Evolutionary conservation across 768 basidiomycete genomes (phyloP), one percentile per base, ranked within the genome.

Genomic region (Leccinum subgranulosum): DNA sequence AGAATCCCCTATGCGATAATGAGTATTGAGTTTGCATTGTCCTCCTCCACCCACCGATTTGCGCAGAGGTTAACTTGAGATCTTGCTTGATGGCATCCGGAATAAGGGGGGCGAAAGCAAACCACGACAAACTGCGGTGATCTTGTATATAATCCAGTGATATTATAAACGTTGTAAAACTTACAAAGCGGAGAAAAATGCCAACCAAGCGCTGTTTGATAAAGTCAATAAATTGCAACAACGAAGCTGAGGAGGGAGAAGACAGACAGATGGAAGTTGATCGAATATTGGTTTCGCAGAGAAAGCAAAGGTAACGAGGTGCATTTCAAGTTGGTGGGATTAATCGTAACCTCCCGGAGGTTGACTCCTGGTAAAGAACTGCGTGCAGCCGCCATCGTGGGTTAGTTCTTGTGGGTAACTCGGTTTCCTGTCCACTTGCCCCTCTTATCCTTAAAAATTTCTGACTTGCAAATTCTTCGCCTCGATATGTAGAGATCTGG

Each of bases 91-190:
- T 84, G 29, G 76, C 81, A 9, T 81, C 79, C 0, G 83, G 81
- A 34, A 83, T 77, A 15, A 85, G 77, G 0, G 84, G 84, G n/a
- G 83, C 75, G 62, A 86, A 85, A 1, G 84, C 83, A 56, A 85
- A 84, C 84, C 83, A 80, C 1, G 74, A 73, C 27, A 76, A 53
- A 46, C 75, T 75, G 51, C 12, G 29, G 12, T 15, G 43, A 23
- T 23, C 39, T 23, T 34, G 48, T 25, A 74, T 14, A 15, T 4
- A 2, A 6, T 23, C 33, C 8, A 14, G 23, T 6, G 11, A 41
- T 41, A 9, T 28, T 28, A 17, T 49, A 15, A 12, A 34, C 9
- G 7, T 15, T 28, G 39, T 41, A 23, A 23, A 23, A 23, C 23
- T 23, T 23, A 11, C 69, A 81, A 81, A 0, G 81, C 80, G n/a